Base-by-base conservation (phyloP, 1,139 yeast species). In the Taiozyma onychis region DNA sequence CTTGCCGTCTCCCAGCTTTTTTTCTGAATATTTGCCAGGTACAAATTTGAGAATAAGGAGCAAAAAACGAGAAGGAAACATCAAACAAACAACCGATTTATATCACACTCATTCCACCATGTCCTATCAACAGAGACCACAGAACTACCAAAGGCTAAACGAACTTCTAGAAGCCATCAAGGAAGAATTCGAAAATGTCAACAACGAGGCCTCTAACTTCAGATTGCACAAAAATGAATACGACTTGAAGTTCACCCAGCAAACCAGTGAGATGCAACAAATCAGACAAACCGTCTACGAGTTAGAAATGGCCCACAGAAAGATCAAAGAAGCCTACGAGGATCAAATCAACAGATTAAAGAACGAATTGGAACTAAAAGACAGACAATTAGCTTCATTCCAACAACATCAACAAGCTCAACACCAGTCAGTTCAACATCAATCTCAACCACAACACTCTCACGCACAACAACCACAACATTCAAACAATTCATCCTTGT, bases 271-370 rank as follows among this genome's bases (percentile, higher is more conserved):
- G 69, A 85, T 93, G 83, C 95, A 90, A 66, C 96, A 88, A 67
- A 91, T 93, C 57, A 80, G 97, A 63, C 95, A 89, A 65, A 88
- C 96, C 18, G 96, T 93, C 46, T 90, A 85, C 65, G 98, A 93
- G 67, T 78, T 93, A 62, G 98, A 93, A 67, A 80, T 86, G 80
- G 95, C 96, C 45, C 98, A 93, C 71, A 78, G 96, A 60, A 88
- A 89, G 67, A 88, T 93, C 79, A 91, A 91, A 72, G 98, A 91
- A 63, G 91, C 95, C 46, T 93, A 93, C 69, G 97, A 91, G 68
- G 96, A 88, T 63, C 98, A 93, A 69, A 88, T 93, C 55, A 75
- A 82, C 66, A 78, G 95, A 57, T 77, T 91, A 67, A 89, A 91
- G 68, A 83, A 87, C 53, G 97, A 90, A 66, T 75, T 91, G 61